These are phyloP conservation scores for Brassica cretica DNA, from an alignment of 345 rosid genomes.

Conservation along the genomic window DNA sequence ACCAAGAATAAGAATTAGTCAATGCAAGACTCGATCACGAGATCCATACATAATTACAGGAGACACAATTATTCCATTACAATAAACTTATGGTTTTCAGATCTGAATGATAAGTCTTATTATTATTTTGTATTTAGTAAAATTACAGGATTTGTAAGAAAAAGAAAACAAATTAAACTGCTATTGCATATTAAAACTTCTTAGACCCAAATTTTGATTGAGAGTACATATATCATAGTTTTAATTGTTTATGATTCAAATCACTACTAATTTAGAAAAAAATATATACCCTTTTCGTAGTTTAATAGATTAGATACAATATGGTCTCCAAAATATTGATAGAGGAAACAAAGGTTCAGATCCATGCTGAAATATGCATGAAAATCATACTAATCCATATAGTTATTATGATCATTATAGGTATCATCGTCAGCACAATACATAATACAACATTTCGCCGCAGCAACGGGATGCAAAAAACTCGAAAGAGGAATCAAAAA, in stretches of 20 bases:
- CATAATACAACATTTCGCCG: constrained; percentile 88
- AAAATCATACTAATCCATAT: constrained; percentile 6
- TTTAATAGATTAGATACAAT: background rate
- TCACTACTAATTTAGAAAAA: background rate
- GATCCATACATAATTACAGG: constrained; percentile 24
- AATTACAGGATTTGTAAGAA: background rate
- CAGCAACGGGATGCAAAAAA: constrained; percentile 93
- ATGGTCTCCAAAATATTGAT: constrained; percentile 1
- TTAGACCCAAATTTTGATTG: background rate
- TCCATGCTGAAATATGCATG: background rate
- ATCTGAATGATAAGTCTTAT: constrained; percentile 2
- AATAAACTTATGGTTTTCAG: constrained; percentile 9
- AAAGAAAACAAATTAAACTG: background rate
- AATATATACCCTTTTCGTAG: background rate
- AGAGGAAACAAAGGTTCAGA: background rate
- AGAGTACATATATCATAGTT: background rate
- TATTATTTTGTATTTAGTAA: background rate
- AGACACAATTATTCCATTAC: constrained; percentile 1
- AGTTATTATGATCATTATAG: constrained; percentile 35
- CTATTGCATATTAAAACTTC: background rate
- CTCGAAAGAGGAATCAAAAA: constrained; percentile 67
- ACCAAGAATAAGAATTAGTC: constrained; percentile 13
- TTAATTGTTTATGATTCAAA: background rate
- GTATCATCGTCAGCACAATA: constrained; percentile 96
- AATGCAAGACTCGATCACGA: constrained; percentile 26